Evolutionary conservation across 805 yeast species (phyloP).

Genomic region (Candida insectalens): DNA sequence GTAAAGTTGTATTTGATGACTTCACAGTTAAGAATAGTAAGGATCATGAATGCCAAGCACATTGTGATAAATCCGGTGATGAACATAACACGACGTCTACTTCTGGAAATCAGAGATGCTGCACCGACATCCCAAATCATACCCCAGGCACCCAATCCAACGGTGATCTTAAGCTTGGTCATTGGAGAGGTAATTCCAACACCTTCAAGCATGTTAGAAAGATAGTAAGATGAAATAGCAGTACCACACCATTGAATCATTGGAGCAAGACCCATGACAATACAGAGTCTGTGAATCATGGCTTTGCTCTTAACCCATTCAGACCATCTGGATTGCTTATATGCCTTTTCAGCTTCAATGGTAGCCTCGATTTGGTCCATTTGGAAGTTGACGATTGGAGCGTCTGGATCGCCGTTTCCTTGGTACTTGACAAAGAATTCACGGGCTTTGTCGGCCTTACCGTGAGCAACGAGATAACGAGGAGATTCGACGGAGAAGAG

Average conservation of each 20-base stretch:
- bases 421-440: slow-evolving; percentile 26
- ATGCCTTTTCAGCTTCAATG: slow-evolving; percentile 26
- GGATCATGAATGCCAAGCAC: slow-evolving; percentile 28
- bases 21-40: slow-evolving; percentile 38
- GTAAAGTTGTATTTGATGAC: slow-evolving; percentile 5
- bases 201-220: slow-evolving; percentile 34
- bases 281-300: slow-evolving; percentile 29
- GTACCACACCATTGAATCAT: slow-evolving; percentile 35
- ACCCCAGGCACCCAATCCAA: slow-evolving; percentile 31
- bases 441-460: slow-evolving; percentile 27
- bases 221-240: slow-evolving; percentile 37
- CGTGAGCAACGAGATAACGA: slow-evolving; percentile 29
- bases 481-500: slow-evolving; percentile 36
- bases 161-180: slow-evolving; percentile 38
- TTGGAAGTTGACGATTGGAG: slow-evolving; percentile 25
- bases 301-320: slow-evolving; percentile 28
- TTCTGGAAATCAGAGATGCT: slow-evolving; percentile 13
- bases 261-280: slow-evolving; percentile 21
- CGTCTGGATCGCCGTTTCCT: slow-evolving; percentile 24
- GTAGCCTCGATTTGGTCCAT: slow-evolving; percentile 28
- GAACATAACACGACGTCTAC: slow-evolving; percentile 28
- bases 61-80: slow-evolving; percentile 25
- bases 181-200: slow-evolving; percentile 40
- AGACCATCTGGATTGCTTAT: slow-evolving; percentile 22
- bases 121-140: slow-evolving; percentile 19